Percentiles rank a stretch among this genome's conserved stretches.
Evolutionary conservation across 2,329 filamentous ascomycete genomes (phyloP).

Genomic region (Pseudocercospora cruenta): DNA sequence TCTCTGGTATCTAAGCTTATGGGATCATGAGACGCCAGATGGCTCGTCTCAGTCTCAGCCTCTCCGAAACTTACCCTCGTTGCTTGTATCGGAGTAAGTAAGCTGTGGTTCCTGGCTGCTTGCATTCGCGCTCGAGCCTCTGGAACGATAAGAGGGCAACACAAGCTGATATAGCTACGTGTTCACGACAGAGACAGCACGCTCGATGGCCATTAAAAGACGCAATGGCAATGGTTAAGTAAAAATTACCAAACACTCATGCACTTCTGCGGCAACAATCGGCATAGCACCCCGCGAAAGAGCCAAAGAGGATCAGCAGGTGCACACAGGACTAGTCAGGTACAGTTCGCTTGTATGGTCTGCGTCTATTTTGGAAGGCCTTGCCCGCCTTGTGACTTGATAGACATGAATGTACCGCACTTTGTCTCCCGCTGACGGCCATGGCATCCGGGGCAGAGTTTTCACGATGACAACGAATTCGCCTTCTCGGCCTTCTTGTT

Average conservation of each 20-base stretch:
- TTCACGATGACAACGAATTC: neutral
- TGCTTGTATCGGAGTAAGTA: neutral
- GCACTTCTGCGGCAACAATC: neutral
- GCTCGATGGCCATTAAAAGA: neutral
- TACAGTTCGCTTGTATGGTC: too few relatives aligned
- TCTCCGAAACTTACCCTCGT: neutral
- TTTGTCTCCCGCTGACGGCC: neutral
- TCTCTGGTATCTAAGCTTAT: neutral
- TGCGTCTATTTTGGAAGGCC: too few relatives aligned
- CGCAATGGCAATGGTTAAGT: slow-evolving; percentile 3
- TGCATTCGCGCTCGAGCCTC: neutral
- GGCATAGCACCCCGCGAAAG: neutral
- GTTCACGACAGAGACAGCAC: neutral
- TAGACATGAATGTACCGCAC: neutral
- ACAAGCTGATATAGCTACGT: neutral
- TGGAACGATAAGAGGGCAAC: neutral
- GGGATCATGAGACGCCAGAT: neutral
- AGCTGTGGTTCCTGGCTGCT: neutral
- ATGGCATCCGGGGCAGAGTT: neutral
- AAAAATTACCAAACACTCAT: slow-evolving; percentile 5
- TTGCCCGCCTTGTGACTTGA: neutral
- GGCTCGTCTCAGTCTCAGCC: neutral
- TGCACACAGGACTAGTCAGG: too few relatives aligned
- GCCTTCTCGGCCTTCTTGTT: neutral
- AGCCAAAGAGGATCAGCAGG: too few relatives aligned